Percentiles rank a stretch among this genome's conserved stretches.
Conservation (phyloP, 352 stramenopile species). For the Pythium biforme region DNA sequence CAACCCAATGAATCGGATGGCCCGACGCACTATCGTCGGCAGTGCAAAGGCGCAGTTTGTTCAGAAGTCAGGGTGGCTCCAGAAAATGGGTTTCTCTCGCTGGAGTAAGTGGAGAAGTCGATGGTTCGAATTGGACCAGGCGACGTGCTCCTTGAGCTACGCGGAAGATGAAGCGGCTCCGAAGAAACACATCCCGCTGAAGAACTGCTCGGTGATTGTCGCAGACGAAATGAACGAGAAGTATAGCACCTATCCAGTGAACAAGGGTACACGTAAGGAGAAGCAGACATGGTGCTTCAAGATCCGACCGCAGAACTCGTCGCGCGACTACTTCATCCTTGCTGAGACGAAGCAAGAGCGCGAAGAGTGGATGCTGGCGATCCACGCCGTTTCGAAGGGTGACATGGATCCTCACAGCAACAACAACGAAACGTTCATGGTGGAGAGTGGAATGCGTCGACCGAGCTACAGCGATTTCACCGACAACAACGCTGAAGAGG, state of each 20-base stretch:
- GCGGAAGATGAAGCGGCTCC: slow-evolving; percentile 60
- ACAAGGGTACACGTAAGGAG: slow-evolving; percentile 78
- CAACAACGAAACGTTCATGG: slow-evolving; percentile 34
- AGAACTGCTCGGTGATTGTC: slow-evolving; percentile 63
- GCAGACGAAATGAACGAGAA: slow-evolving; percentile 87
- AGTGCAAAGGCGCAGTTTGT: slow-evolving; percentile 55
- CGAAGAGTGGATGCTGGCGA: slow-evolving; percentile 89
- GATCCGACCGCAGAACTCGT: slow-evolving; percentile 69
- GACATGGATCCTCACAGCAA: slow-evolving; percentile 38
- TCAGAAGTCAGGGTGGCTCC: slow-evolving; percentile 79
- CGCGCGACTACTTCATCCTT: slow-evolving; percentile 80
- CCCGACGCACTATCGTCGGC: slow-evolving; percentile 55
- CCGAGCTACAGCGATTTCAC: slow-evolving; percentile 11
- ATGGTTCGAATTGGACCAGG: slow-evolving; percentile 83
- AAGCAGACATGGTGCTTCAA: slow-evolving; percentile 88
- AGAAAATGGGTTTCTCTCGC: slow-evolving; percentile 73
- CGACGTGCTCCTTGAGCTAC: slow-evolving; percentile 77
- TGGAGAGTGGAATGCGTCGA: slow-evolving; percentile 21
- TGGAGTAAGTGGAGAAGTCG: slow-evolving; percentile 73
- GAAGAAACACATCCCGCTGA: slow-evolving; percentile 72
- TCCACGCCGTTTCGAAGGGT: slow-evolving; percentile 70
- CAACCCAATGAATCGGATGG: slow-evolving; percentile 29
- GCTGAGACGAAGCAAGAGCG: slow-evolving; percentile 87
- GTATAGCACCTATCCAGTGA: slow-evolving; percentile 83
- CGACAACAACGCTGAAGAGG: slow-evolving; percentile 55